A percentile compares a stretch with the other conserved stretches of the same genome.
phyloP scores from a whole-genome alignment of 768 basidiomycete genomes.

The Serendipita sp. region DNA sequence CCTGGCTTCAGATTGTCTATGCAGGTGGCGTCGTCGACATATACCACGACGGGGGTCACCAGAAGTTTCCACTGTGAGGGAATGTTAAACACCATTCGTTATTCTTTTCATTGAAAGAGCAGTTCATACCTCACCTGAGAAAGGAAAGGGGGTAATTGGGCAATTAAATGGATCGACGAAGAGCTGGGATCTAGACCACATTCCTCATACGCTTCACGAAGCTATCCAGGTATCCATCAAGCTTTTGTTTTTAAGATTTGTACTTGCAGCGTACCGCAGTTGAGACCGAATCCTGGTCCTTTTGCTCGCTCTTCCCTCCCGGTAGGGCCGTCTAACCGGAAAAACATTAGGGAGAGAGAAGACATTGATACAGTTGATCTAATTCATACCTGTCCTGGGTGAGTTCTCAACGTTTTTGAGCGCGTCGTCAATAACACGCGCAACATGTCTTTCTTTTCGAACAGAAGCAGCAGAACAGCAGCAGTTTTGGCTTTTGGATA shows the following conservation, averaged over 20 bases:
- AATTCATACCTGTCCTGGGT: conserved; percentile 43
- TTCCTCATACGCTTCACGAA: conserved; percentile 76
- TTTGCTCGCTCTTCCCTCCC: conserved; percentile 61
- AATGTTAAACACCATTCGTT: background rate
- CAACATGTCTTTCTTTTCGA: conserved; percentile 48
- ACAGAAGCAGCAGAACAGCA: conserved; percentile 68
- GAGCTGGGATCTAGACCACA: conserved; percentile 48
- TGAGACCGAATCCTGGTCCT: conserved; percentile 41
- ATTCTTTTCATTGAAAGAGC: background rate
- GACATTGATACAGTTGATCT: background rate
- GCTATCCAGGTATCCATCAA: conserved; percentile 26
- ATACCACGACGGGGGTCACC: conserved; percentile 65
- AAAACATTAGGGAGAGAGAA: too few species aligned
- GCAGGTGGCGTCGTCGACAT: conserved; percentile 40
- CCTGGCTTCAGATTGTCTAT: conserved; percentile 39
- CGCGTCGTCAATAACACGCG: conserved; percentile 77
- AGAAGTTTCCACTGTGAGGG: conserved; percentile 35
- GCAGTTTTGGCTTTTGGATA: conserved; percentile 35
- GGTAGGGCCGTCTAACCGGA: conserved; percentile 48
- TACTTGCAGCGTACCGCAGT: conserved; percentile 51
- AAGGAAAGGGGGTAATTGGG: conserved; percentile 39
- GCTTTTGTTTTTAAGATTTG: background rate
- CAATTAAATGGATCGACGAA: conserved; percentile 45
- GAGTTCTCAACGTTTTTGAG: conserved; percentile 55
- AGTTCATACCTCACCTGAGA: conserved; percentile 26